Evolutionary conservation across 345 rosid genomes (phyloP), one percentile per base, ranked within the genome.

Genomic region (Theobroma cacao): DNA sequence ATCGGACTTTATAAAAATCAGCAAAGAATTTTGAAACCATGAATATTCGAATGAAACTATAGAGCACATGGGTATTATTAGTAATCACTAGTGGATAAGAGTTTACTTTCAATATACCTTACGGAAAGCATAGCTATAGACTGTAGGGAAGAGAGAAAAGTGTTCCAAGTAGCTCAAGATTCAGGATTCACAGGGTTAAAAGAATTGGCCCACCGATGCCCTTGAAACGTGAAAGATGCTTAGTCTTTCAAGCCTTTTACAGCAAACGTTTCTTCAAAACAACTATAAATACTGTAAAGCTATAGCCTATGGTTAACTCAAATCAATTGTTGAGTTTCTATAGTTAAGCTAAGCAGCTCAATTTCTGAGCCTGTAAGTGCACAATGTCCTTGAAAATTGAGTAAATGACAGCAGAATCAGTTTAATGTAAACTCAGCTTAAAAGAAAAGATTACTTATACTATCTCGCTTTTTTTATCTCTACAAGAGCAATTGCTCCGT

Each of bases 201-300:
- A 8, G 13, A 20, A 48, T 48, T 50, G 43, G 14, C 75, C 48
- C 8, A 50, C 1, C 3, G 11, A 4, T 31, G 9, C 13, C 73
- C 34, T 43, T 68, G 33, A 40, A 68, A 67, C 3, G 31, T 38
- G 53, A 26, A 40, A 43, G 53, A 43, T 68, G 36, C 73, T 22
- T 67, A 67, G 0, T 73, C 36, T 65, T 73, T 43, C 58, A 18
- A 70, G 56, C 79, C 45, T 33, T 56, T 61, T 30, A 63, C 31
- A 26, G 52, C 56, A 15, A 62, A 38, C 1, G 5, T 26, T 31
- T 17, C 56, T 30, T 17, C 20, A 62, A 63, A 80, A 24, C 38
- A 59, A 45, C 56, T 11, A 61, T 15, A 61, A 30, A 59, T 7
- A 53, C 30, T 17, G 15, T 48, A 40, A 30, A 41, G 36, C 36